Conservation (phyloP, 1,284 basidiomycete species). For the Apiotrichum porosum region DNA sequence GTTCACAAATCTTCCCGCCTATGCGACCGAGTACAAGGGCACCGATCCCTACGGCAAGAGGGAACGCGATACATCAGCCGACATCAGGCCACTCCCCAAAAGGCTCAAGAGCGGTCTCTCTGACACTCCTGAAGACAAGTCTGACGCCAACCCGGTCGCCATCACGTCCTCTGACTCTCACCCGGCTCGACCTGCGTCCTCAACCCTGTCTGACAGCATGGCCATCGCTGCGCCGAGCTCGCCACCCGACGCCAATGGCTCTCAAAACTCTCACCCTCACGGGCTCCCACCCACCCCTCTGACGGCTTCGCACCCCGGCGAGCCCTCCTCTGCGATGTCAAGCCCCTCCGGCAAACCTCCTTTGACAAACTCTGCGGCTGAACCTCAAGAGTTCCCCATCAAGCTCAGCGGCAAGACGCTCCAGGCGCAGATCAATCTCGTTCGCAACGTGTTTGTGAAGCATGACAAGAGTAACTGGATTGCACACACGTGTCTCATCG, state of each 20-base stretch:
- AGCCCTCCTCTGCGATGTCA: neutral
- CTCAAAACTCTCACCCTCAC: conserved; percentile 6
- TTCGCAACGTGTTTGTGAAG: conserved; percentile 32
- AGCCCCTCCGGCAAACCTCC: conserved; percentile 9
- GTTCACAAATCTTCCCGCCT: conserved; percentile 39
- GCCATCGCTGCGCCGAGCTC: neutral
- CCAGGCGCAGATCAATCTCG: conserved; percentile 28
- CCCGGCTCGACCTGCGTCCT: neutral
- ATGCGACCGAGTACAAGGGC: conserved; percentile 32
- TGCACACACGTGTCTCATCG: conserved; percentile 44
- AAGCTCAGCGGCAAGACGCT: conserved; percentile 33
- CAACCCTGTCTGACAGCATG: conserved; percentile 1
- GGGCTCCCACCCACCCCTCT: conserved; percentile 24
- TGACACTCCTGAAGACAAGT: conserved; percentile 7
- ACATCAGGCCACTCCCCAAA: no score
- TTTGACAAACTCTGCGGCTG: conserved; percentile 31
- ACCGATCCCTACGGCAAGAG: no score
- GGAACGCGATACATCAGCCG: neutral
- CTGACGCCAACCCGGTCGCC: neutral
- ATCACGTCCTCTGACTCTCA: conserved; percentile 2
- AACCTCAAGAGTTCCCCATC: conserved; percentile 32
- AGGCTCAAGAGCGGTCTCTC: no score
- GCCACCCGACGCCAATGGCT: no score
- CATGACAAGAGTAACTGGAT: conserved; percentile 42
- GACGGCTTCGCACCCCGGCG: conserved; percentile 17